Evolutionary conservation across 768 basidiomycete species (phyloP), one percentile per base, ranked within the genome.

Genomic region (Agrocybe chaxingu): DNA sequence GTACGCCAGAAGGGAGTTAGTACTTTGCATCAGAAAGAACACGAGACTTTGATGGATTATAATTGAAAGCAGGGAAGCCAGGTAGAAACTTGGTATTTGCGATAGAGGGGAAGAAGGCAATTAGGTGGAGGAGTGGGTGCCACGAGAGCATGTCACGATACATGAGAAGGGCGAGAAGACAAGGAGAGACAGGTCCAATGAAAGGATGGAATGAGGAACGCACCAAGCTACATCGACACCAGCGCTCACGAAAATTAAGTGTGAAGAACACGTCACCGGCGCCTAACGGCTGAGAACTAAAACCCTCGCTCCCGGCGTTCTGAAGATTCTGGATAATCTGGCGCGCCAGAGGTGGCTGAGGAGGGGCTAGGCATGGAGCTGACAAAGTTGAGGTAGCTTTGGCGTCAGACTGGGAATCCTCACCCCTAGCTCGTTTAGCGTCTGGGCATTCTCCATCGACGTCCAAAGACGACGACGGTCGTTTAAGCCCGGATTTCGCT

Each of bases 211-310:
- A 39, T 3, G 43, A 45, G 33, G 16, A 35, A 55, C 62, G 52
- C 52, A 89, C 89, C 40, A 70, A 67, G 47, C 68, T 62, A 57
- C 91, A 93, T 40, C 71, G 78, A 65, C 91, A 92, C 91, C 91
- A 92, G n/a, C 83, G 76, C 35, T 81, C 71, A 51, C 87, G 79
- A 69, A 84, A 92, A 12, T 81, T 84, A 16, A 85, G 80, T 0
- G 80, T 81, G 41, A 92, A 70, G 65, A 92, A 92, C 30, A 91
- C 62, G 57, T 92, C 91, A 0, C 89, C 88, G 3, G 77, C 69
- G 24, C 87, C 81, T 11, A 81, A 62, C 24, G 24, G 5, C 24
- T 24, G 24, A 37, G 64, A 64, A 16, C 16, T 16, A 16, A 16
- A 16, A 8, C 58, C 47, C 45, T 59, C 53, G 1, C 58, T 56